These are phyloP conservation scores for Aspergillus sp. DNA, from an alignment of 2,329 filamentous ascomycete species.

Conservation along the genomic window DNA sequence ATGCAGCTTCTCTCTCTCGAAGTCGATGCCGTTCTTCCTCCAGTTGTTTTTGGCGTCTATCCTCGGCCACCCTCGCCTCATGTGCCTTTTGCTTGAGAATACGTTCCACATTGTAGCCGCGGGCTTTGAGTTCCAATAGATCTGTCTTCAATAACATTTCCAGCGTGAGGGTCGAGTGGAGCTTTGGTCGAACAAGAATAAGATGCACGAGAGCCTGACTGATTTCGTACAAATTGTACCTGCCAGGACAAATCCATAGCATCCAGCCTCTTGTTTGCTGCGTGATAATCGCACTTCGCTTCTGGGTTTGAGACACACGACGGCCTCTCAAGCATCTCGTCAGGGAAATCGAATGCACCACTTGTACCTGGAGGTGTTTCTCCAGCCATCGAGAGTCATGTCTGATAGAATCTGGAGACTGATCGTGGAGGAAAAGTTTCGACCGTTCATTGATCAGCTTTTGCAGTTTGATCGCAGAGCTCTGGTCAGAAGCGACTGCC, in stretches of 20 bases:
- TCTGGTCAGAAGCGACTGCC: slow-evolving; percentile 63
- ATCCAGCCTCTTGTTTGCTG: slow-evolving; percentile 57
- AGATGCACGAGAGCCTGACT: slow-evolving; percentile 82
- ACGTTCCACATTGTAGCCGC: slow-evolving; percentile 94
- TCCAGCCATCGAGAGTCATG: slow-evolving; percentile 91
- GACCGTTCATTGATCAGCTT: slow-evolving; percentile 84
- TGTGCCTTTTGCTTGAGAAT: slow-evolving; percentile 86
- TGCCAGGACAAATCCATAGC: slow-evolving; percentile 72
- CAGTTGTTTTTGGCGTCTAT: slow-evolving; percentile 69
- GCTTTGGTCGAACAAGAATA: slow-evolving; percentile 76
- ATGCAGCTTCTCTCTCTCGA: slow-evolving; percentile 56
- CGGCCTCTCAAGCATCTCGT: slow-evolving; percentile 73
- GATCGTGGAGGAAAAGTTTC: slow-evolving; percentile 85
- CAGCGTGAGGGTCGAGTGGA: slow-evolving; percentile 85
- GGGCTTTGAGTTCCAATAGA: slow-evolving; percentile 74
- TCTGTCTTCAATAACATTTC: slow-evolving; percentile 88
- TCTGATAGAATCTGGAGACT: slow-evolving; percentile 73
- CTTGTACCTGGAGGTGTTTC: slow-evolving; percentile 73
- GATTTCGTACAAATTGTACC: slow-evolving; percentile 86
- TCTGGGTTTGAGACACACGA: slow-evolving; percentile 68
- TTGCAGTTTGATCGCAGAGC: slow-evolving; percentile 65
- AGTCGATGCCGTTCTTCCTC: slow-evolving; percentile 71
- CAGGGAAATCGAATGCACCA: slow-evolving; percentile 75
- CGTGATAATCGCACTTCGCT: slow-evolving; percentile 70
- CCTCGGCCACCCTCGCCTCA: slow-evolving; percentile 83